Conservation (phyloP, 1,284 basidiomycete genomes). For the Rhodotorula sp. region DNA sequence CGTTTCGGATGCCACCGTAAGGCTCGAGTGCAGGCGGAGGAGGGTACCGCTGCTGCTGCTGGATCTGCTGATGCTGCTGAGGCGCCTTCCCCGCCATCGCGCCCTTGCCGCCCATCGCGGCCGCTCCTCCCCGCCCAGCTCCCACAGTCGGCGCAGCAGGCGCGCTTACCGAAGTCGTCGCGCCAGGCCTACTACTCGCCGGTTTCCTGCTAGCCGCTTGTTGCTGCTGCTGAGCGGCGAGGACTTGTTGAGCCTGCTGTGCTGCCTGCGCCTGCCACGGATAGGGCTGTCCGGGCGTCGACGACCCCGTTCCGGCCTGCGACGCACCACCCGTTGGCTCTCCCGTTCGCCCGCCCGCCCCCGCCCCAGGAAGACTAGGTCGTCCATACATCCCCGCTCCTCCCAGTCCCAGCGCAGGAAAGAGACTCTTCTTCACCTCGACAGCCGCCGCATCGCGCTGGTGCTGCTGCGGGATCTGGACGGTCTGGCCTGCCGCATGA, state of each 20-base stretch:
- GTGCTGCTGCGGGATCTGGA: background rate
- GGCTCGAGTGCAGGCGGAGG: too few relatives aligned
- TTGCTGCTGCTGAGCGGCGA: background rate
- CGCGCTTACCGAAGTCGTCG: background rate
- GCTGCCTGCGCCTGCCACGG: constrained; percentile 7
- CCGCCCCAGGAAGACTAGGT: background rate
- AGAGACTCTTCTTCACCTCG: constrained; percentile 2
- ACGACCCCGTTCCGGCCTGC: background rate
- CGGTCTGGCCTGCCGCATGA: too few relatives aligned
- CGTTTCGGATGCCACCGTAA: too few relatives aligned
- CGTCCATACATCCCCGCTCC: too few relatives aligned
- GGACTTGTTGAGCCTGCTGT: constrained; percentile 5
- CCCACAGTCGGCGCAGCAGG: background rate
- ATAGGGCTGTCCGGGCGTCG: background rate
- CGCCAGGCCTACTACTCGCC: background rate
- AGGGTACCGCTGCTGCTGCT: background rate
- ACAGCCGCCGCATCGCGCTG: constrained; percentile 2
- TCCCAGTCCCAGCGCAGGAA: constrained; percentile 1
- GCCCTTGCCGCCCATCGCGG: background rate
- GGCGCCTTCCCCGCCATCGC: background rate
- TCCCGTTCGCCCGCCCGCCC: background rate
- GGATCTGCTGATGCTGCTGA: background rate
- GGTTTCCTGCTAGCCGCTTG: background rate
- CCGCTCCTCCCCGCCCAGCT: background rate
- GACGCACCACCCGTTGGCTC: background rate